phyloP scores from a whole-genome alignment of 2,329 filamentous ascomycete species.

The Remersonia thermophila region DNA sequence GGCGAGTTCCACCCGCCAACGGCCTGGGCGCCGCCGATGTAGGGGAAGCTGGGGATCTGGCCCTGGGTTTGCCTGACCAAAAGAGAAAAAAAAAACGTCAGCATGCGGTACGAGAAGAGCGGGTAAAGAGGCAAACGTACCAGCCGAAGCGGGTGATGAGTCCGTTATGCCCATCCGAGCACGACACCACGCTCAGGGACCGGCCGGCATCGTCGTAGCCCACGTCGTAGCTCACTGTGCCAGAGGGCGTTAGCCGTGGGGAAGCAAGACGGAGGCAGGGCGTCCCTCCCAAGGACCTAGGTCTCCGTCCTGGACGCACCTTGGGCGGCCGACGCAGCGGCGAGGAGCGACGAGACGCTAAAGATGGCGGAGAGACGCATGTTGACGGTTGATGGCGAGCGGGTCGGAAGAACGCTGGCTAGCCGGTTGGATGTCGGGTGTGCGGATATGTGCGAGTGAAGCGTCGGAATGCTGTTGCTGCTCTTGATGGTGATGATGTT shows the following conservation, averaged over 20 bases:
- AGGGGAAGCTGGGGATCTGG: conserved; percentile 37
- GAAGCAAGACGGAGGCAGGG: no score
- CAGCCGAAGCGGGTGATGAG: conserved; percentile 50
- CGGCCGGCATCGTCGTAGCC: conserved; percentile 53
- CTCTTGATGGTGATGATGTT: conserved; percentile 1
- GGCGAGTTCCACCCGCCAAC: conserved; percentile 24
- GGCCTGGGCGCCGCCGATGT: conserved; percentile 41
- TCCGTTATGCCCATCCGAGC: conserved; percentile 57
- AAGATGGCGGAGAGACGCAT: conserved; percentile 19
- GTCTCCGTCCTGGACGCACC: conserved; percentile 11
- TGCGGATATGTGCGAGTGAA: no score
- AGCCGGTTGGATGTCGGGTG: no score
- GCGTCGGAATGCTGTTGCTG: conserved; percentile 9
- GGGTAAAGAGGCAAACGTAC: conserved; percentile 26
- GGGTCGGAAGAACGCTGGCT: no score
- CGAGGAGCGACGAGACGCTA: conserved; percentile 17
- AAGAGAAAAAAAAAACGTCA: conserved; percentile 20
- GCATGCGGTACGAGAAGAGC: no score
- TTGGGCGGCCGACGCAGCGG: conserved; percentile 16
- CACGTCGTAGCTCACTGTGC: conserved; percentile 54
- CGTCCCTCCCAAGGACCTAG: no score
- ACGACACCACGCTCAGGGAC: conserved; percentile 45
- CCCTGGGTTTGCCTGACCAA: conserved; percentile 25
- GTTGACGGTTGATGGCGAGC: conserved; percentile 8
- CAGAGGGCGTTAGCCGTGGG: no score